Percentiles rank a stretch among this genome's conserved stretches.
phyloP scores from a whole-genome alignment of 2,329 filamentous ascomycete species.

The Microdochium trichocladiopsis region DNA sequence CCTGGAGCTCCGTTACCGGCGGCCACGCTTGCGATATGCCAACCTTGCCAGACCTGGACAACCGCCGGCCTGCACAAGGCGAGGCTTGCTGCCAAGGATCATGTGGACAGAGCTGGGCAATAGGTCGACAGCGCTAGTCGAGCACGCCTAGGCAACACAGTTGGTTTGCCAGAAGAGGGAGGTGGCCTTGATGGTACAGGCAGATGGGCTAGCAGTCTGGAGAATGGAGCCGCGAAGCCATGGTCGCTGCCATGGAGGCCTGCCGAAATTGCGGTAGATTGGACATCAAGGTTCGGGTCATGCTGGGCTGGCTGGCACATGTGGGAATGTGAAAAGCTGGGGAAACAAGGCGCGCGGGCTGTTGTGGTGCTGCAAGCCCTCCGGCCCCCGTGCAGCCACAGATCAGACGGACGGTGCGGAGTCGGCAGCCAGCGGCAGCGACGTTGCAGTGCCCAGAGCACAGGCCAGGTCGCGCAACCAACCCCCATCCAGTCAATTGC shows the following conservation, averaged over 20 bases:
- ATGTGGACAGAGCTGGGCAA: too few species aligned
- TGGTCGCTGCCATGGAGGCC: too few species aligned
- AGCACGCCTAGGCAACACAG: background rate
- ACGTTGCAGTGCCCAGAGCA: background rate
- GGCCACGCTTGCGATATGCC: too few species aligned
- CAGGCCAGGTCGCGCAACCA: background rate
- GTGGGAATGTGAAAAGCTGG: background rate
- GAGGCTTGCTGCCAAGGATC: too few species aligned
- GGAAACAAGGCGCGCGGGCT: background rate
- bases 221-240: too few species aligned
- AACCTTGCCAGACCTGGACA: too few species aligned
- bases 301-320: background rate
- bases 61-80: too few species aligned
- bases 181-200: too few species aligned
- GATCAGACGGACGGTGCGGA: background rate
- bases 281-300: background rate
- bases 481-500: background rate
- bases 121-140: background rate
- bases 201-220: too few species aligned
- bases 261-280: background rate
- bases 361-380: background rate
- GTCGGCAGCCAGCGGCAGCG: background rate
- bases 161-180: background rate
- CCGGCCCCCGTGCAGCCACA: too few species aligned
- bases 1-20: too few species aligned